Evolutionary conservation across 2,329 filamentous ascomycete genomes (phyloP).

Genomic region (Biscogniauxia sp.): DNA sequence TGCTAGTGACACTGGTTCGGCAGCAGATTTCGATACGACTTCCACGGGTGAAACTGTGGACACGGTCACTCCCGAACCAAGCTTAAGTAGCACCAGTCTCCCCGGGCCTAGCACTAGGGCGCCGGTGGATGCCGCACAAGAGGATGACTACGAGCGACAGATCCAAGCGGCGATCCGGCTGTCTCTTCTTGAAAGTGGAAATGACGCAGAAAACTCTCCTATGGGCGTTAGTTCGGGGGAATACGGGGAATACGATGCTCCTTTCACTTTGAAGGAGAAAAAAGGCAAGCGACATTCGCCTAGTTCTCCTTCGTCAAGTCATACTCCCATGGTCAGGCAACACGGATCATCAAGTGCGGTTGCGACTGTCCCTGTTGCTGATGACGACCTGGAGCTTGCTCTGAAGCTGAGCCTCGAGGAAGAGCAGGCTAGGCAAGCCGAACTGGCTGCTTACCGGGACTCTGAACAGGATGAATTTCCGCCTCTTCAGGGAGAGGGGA

Average conservation of each 20-base stretch:
- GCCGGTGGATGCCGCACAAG: constrained; percentile 36
- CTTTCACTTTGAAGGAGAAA: constrained; percentile 48
- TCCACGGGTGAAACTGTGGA: constrained; percentile 39
- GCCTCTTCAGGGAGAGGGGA: constrained; percentile 19
- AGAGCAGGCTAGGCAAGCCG: constrained; percentile 39
- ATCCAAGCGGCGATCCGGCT: constrained; percentile 62
- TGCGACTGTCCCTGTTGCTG: constrained; percentile 28
- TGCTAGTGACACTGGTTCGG: constrained; percentile 49
- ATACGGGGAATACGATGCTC: constrained; percentile 51
- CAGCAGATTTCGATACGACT: constrained; percentile 43
- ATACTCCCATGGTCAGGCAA: constrained; percentile 34
- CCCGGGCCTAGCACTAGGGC: constrained; percentile 26
- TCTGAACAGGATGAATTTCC: constrained; percentile 30
- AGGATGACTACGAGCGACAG: constrained; percentile 58
- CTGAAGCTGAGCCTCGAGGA: constrained; percentile 60
- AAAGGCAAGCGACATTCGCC: constrained; percentile 37
- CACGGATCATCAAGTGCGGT: constrained; percentile 19
- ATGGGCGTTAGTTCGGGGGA: constrained; percentile 45
- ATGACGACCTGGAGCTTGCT: constrained; percentile 60
- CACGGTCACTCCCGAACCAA: constrained; percentile 56
- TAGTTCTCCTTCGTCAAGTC: constrained; percentile 36
- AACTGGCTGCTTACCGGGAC: constrained; percentile 8
- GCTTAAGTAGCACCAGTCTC: constrained; percentile 42
- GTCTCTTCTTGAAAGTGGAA: constrained; percentile 56
- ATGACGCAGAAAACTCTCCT: constrained; percentile 46